Evolutionary conservation across 75 land plant genomes (phyloP).

Genomic region (Cupressus sempervirens): DNA sequence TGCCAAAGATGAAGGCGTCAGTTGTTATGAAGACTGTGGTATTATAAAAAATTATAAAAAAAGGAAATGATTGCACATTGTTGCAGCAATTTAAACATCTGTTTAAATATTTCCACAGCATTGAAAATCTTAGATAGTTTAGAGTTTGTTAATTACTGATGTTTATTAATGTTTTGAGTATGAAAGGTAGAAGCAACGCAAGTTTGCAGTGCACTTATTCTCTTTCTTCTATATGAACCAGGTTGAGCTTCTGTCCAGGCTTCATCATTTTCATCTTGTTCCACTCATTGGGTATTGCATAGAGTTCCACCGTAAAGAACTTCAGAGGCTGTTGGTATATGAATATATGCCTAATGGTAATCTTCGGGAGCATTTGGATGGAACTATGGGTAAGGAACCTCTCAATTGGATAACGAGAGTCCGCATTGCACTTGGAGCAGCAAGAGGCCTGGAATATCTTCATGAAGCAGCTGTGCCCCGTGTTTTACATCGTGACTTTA

Average conservation of each 20-base stretch:
- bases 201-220: background rate
- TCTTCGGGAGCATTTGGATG: slow-evolving; percentile 72
- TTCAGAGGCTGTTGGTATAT: slow-evolving; percentile 75
- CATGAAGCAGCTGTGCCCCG: slow-evolving; percentile 86
- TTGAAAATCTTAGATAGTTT: background rate
- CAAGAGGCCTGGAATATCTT: slow-evolving; percentile 85
- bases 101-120: background rate
- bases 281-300: slow-evolving; percentile 89
- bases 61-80: background rate
- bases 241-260: slow-evolving; percentile 86
- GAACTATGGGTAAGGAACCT: slow-evolving; percentile 25
- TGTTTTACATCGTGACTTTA: slow-evolving; percentile 90
- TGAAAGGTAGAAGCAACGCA: background rate
- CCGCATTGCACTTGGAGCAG: slow-evolving; percentile 83
- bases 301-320: slow-evolving; percentile 46
- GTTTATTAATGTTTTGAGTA: background rate
- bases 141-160: background rate
- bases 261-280: slow-evolving; percentile 87
- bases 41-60: background rate
- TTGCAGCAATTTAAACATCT: background rate
- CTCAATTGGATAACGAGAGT: slow-evolving; percentile 74
- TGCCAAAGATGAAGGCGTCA: background rate
- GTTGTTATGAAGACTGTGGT: background rate
- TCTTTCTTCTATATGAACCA: slow-evolving; percentile 18
- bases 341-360: slow-evolving; percentile 91